Conservation (phyloP, 1,284 basidiomycete genomes). For the Cryptococcus hybrid region DNA sequence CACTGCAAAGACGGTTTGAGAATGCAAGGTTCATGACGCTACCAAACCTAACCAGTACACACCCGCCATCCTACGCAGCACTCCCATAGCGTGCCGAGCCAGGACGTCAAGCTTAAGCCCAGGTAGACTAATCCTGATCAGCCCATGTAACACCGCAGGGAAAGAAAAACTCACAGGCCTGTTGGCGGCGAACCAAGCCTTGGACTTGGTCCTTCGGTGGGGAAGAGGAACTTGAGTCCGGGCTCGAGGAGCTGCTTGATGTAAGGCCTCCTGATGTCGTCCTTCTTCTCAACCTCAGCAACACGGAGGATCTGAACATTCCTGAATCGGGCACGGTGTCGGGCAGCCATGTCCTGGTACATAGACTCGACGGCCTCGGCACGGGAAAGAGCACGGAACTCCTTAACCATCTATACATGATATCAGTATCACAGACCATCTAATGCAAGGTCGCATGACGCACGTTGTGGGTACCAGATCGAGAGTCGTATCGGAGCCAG, state of each 20-base stretch:
- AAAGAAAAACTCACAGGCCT: conserved; percentile 36
- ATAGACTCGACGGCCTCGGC: conserved; percentile 94
- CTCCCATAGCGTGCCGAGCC: conserved; percentile 4
- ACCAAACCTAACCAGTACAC: conserved; percentile 19
- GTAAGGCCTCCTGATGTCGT: conserved; percentile 83
- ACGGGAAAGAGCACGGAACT: conserved; percentile 95
- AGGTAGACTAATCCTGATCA: conserved; percentile 27
- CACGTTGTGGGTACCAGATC: conserved; percentile 92
- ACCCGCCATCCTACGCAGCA: conserved; percentile 18
- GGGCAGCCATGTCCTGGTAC: conserved; percentile 99
- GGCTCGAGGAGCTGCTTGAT: conserved; percentile 94
- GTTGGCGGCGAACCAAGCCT: conserved; percentile 53
- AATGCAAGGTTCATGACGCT: conserved; percentile 38
- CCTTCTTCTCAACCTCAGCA: conserved; percentile 80
- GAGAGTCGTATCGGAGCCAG: conserved; percentile 99
- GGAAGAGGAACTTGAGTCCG: conserved; percentile 95
- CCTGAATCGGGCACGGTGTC: conserved; percentile 98
- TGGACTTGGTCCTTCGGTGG: conserved; percentile 64
- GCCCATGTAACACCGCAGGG: not conserved
- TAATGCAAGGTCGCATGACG: conserved; percentile 10
- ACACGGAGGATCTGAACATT: conserved; percentile 65
- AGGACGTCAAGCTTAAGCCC: conserved; percentile 36
- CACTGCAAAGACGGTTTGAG: too few relatives aligned
- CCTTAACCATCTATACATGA: conserved; percentile 59
- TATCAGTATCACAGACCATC: conserved; percentile 4